Conservation (phyloP, 352 stramenopile species). For the Pythium biforme region DNA sequence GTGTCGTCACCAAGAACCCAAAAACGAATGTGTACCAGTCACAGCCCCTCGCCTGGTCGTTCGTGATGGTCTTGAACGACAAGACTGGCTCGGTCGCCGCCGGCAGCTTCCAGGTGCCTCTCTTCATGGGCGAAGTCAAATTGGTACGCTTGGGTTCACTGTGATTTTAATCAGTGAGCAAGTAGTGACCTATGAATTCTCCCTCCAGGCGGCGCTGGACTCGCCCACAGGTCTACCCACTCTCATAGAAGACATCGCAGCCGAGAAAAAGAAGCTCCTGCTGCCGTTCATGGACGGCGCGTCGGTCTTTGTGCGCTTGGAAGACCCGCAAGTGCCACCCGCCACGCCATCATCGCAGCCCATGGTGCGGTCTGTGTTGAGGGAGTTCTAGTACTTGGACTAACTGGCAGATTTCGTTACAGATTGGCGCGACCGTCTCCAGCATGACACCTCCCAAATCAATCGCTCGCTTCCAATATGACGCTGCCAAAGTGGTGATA, state of each 20-base stretch:
- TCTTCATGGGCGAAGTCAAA: constrained; percentile 64
- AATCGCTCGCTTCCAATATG: constrained; percentile 47
- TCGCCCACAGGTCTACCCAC: constrained; percentile 18
- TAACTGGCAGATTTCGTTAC: neutral
- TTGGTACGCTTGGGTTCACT: constrained; percentile 46
- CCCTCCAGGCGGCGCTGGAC: constrained; percentile 37
- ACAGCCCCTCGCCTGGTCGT: constrained; percentile 61
- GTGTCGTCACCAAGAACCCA: constrained; percentile 36
- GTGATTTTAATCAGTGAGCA: neutral
- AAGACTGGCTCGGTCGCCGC: constrained; percentile 32
- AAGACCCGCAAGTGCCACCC: constrained; percentile 58
- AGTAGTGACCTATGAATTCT: neutral
- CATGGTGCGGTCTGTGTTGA: constrained; percentile 36
- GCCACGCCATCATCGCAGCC: constrained; percentile 24
- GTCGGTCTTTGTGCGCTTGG: constrained; percentile 60
- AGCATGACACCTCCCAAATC: constrained; percentile 46
- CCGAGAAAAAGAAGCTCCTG: constrained; percentile 45
- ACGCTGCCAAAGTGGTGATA: constrained; percentile 39
- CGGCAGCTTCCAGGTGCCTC: constrained; percentile 50
- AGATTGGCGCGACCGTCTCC: constrained; percentile 35
- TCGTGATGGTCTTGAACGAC: constrained; percentile 48
- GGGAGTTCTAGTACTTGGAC: neutral
- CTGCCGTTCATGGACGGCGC: constrained; percentile 39
- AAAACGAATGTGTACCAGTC: constrained; percentile 48
- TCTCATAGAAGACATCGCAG: constrained; percentile 42